Conservation (phyloP, 345 rosid species). For the Carallia brachiata region DNA sequence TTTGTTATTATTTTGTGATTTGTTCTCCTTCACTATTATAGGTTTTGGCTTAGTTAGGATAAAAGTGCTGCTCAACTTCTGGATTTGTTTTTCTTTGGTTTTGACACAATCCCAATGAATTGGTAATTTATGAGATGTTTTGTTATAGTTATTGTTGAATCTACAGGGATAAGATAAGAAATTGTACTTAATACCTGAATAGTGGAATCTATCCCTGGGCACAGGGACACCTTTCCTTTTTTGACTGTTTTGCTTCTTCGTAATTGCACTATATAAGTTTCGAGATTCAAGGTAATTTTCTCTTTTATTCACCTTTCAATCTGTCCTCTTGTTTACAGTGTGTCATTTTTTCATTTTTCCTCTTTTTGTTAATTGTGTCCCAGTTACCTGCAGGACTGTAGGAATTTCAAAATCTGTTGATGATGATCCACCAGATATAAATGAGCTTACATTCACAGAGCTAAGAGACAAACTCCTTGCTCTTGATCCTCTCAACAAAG, state of each 20-base stretch:
- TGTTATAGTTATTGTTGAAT: too few species aligned
- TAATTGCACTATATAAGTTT: too few species aligned
- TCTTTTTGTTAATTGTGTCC: slow-evolving; percentile 18
- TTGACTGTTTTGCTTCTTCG: slow-evolving; percentile 6
- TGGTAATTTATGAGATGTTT: too few species aligned
- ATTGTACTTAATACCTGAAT: too few species aligned
- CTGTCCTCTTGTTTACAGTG: neutral
- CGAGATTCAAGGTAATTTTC: neutral
- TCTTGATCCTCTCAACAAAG: slow-evolving; percentile 87
- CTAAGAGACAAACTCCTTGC: slow-evolving; percentile 88
- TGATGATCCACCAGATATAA: slow-evolving; percentile 47
- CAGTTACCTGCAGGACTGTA: slow-evolving; percentile 48
- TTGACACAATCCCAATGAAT: too few species aligned
- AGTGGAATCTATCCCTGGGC: too few species aligned
- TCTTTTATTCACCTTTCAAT: neutral
- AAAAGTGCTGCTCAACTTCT: too few species aligned
- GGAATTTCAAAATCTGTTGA: slow-evolving; percentile 47
- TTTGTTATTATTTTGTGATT: too few species aligned
- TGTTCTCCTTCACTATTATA: too few species aligned
- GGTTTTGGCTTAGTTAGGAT: too few species aligned
- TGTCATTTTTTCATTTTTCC: neutral
- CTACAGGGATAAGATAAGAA: too few species aligned
- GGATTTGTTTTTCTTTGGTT: too few species aligned
- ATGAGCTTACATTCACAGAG: slow-evolving; percentile 80
- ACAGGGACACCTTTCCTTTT: neutral